Conservation (phyloP, 2,329 filamentous ascomycete species). For the Pyricularia grisea region DNA sequence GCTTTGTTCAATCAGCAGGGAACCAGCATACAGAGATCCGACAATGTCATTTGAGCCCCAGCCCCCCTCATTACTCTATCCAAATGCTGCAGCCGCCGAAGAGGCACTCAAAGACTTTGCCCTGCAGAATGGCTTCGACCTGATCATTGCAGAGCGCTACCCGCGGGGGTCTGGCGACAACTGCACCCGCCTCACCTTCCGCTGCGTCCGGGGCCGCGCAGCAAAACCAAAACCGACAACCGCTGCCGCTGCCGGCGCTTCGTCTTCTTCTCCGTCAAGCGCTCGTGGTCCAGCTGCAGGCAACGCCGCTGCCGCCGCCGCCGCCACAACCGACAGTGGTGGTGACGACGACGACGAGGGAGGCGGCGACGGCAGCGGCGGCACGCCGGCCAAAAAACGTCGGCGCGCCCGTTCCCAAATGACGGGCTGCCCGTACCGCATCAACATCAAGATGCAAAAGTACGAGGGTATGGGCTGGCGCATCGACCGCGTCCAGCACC, state of each 20-base stretch:
- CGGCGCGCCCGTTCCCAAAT: background rate
- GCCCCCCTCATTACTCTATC: background rate
- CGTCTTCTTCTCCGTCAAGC: background rate
- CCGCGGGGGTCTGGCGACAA: background rate
- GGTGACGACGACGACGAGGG: background rate
- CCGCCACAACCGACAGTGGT: background rate
- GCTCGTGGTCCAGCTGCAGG: background rate
- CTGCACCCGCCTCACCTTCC: background rate
- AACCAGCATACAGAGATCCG: background rate
- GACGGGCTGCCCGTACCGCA: background rate
- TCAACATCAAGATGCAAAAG: background rate
- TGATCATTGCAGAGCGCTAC: background rate
- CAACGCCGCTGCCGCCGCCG: background rate
- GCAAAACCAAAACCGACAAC: background rate
- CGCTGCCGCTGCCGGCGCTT: too few relatives aligned
- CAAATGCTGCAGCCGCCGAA: background rate
- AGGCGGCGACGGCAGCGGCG: too few relatives aligned
- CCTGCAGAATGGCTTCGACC: background rate
- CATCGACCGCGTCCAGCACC: background rate
- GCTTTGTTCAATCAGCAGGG: too few relatives aligned
- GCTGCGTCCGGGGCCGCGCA: background rate
- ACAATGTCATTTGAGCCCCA: background rate
- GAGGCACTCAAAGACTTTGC: background rate
- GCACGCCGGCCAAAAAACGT: background rate
- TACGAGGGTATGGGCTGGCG: background rate